A percentile compares a stretch with the other conserved stretches of the same genome.
These are phyloP conservation scores for Filosporella fistucella DNA, from an alignment of 495 filamentous ascomycete species.

Conservation along the genomic window DNA sequence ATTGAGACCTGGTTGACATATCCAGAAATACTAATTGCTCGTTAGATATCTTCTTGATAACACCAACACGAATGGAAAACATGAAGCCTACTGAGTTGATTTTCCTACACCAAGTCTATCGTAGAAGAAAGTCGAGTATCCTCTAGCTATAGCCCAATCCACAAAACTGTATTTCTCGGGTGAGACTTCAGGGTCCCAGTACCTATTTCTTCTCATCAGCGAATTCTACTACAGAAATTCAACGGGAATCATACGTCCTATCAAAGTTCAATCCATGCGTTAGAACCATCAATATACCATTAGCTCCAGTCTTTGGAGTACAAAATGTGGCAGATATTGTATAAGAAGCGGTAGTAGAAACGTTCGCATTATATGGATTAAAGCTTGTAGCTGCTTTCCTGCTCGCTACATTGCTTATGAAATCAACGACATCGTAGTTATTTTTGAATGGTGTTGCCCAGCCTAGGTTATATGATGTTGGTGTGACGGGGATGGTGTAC, in stretches of 20 bases:
- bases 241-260: slow-evolving; percentile 5
- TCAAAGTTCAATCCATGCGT: slow-evolving; percentile 23
- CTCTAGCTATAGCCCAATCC: slow-evolving; percentile 41
- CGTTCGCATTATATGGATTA: neutral
- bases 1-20: slow-evolving; percentile 26
- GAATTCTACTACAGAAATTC: neutral
- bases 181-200: slow-evolving; percentile 54
- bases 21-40: slow-evolving; percentile 18
- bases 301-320: slow-evolving; percentile 10
- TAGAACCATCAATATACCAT: slow-evolving; percentile 20
- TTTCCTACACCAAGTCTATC: slow-evolving; percentile 55
- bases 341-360: slow-evolving; percentile 16
- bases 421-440: slow-evolving; percentile 23
- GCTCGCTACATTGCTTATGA: slow-evolving; percentile 16
- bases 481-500: slow-evolving; percentile 6
- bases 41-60: neutral
- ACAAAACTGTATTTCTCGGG: slow-evolving; percentile 52
- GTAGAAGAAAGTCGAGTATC: slow-evolving; percentile 49
- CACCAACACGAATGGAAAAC: too few relatives aligned
- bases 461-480: slow-evolving; percentile 1
- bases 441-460: slow-evolving; percentile 8
- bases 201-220: slow-evolving; percentile 27
- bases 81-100: slow-evolving; percentile 17
- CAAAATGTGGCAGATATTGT: slow-evolving; percentile 25
- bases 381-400: neutral